These are phyloP conservation scores for Aurinia saxatilis DNA, from an alignment of 345 rosid genomes.

Conservation along the genomic window DNA sequence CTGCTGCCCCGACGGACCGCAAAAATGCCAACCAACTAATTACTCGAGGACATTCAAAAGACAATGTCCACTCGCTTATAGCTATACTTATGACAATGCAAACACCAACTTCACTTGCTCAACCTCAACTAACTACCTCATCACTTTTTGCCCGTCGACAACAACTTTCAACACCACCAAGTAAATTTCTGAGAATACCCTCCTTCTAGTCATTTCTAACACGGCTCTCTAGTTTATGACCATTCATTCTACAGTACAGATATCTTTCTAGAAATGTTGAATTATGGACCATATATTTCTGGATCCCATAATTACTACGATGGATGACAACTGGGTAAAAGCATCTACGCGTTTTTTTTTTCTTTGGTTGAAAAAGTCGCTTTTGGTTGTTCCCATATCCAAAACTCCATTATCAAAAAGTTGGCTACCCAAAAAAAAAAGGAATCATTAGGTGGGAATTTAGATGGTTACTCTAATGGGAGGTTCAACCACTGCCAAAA, in stretches of 20 bases:
- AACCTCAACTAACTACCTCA: conserved; percentile 25
- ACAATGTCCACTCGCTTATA: conserved; percentile 56
- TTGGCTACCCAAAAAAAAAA: too few species aligned
- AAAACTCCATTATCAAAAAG: too few species aligned
- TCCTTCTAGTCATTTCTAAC: neutral
- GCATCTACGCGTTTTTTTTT: too few species aligned
- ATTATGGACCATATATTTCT: neutral
- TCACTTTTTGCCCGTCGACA: conserved; percentile 9
- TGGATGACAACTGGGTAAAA: too few species aligned
- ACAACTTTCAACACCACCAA: neutral
- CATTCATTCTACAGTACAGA: neutral
- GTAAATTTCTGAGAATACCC: too few species aligned
- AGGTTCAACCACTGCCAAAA: too few species aligned
- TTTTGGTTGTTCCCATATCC: too few species aligned
- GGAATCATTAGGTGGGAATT: too few species aligned
- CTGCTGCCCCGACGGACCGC: conserved; percentile 41
- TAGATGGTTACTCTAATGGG: too few species aligned
- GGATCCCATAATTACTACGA: neutral
- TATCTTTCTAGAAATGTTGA: neutral
- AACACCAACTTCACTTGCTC: conserved; percentile 35
- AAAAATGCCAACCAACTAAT: conserved; percentile 34
- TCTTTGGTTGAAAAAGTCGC: too few species aligned
- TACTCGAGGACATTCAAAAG: conserved; percentile 41
- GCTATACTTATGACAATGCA: conserved; percentile 44
- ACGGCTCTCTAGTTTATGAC: neutral